Conservation (phyloP, 2,329 filamentous ascomycete species). For the Penicillium sp. region DNA sequence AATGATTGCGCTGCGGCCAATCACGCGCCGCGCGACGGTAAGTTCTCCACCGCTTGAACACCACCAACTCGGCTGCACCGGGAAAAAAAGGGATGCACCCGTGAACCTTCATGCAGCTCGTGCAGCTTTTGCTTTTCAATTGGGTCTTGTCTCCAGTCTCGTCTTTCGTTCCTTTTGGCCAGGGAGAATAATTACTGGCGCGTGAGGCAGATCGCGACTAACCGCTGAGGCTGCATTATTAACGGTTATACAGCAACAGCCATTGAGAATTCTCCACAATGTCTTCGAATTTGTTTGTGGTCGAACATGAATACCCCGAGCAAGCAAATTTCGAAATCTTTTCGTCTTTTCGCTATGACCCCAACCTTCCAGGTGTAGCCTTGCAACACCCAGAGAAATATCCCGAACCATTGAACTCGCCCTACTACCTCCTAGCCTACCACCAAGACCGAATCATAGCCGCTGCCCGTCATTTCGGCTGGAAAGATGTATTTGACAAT, state of each 20-base stretch:
- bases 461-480: conserved; percentile 53
- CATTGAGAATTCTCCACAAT: conserved; percentile 5
- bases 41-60: conserved; percentile 21
- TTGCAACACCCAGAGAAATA: conserved; percentile 34
- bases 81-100: conserved; percentile 3
- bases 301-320: background rate
- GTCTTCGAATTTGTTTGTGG: conserved; percentile 5
- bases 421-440: conserved; percentile 76
- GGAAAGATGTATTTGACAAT: conserved; percentile 33
- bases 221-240: conserved; percentile 13
- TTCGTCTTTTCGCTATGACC: conserved; percentile 72
- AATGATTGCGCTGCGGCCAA: conserved; percentile 28
- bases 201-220: conserved; percentile 9
- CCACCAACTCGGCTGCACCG: conserved; percentile 12
- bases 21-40: conserved; percentile 26
- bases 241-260: conserved; percentile 10
- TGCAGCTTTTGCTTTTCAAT: background rate
- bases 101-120: background rate
- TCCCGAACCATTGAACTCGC: conserved; percentile 49
- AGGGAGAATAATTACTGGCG: background rate
- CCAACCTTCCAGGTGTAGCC: conserved; percentile 48
- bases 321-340: conserved; percentile 59
- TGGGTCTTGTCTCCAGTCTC: background rate
- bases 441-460: conserved; percentile 77
- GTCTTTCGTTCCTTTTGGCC: background rate